Conservation (phyloP, 352 stramenopile genomes). For the Pythium angustatum region DNA sequence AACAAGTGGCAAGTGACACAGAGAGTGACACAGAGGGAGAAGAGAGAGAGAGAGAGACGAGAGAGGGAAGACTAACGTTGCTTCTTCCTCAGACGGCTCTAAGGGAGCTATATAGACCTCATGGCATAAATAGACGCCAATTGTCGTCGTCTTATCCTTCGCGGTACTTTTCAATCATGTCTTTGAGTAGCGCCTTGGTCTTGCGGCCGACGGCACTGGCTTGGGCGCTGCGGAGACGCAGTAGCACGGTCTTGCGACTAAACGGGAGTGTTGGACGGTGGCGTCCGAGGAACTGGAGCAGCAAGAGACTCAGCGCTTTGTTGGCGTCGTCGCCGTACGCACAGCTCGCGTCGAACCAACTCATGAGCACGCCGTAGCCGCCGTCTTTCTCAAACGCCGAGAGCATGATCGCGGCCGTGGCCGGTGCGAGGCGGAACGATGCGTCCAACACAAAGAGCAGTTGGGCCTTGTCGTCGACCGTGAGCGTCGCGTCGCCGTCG, state of each 20-base stretch:
- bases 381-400: conserved; percentile 54
- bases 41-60: not conserved
- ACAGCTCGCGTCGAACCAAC: conserved; percentile 57
- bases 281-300: conserved; percentile 56
- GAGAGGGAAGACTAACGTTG: too few relatives aligned
- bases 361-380: conserved; percentile 56
- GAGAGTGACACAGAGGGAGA: not conserved
- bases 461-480: conserved; percentile 53
- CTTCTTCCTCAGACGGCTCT: too few relatives aligned
- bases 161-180: conserved; percentile 37
- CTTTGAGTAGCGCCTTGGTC: conserved; percentile 41
- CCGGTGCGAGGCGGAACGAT: conserved; percentile 39
- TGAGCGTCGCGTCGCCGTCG: conserved; percentile 35
- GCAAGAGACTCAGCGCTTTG: conserved; percentile 42
- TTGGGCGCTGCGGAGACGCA: conserved; percentile 31
- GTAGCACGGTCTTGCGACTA: conserved; percentile 46
- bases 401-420: conserved; percentile 22
- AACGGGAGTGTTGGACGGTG: conserved; percentile 51
- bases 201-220: conserved; percentile 31
- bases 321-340: conserved; percentile 52
- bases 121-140: not conserved
- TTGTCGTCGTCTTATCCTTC: not conserved
- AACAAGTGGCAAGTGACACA: not conserved
- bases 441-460: conserved; percentile 59
- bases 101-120: too few relatives aligned